Evolutionary conservation across 2,329 filamentous ascomycete genomes (phyloP).

Genomic region (Ophiostoma sp.): DNA sequence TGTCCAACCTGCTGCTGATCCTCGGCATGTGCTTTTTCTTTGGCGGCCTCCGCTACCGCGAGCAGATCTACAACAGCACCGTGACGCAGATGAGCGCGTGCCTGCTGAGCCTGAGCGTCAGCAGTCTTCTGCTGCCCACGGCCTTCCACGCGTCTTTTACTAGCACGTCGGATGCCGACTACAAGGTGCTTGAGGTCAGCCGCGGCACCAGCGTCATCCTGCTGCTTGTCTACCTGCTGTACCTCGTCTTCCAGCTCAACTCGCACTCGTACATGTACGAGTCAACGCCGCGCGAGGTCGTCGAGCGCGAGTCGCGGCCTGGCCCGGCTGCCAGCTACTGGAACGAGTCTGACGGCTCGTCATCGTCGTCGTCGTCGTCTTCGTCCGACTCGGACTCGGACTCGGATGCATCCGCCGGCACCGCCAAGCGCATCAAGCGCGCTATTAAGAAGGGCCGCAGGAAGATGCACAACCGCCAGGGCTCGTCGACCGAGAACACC

Average conservation of each 20-base stretch:
- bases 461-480: slow-evolving; percentile 49
- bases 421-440: slow-evolving; percentile 59
- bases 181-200: slow-evolving; percentile 64
- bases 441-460: slow-evolving; percentile 52
- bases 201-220: slow-evolving; percentile 72
- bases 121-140: slow-evolving; percentile 35
- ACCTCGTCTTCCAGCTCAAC: slow-evolving; percentile 71
- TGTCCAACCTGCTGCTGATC: slow-evolving; percentile 71
- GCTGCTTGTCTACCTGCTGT: slow-evolving; percentile 65
- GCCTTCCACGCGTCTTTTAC: slow-evolving; percentile 65
- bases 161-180: slow-evolving; percentile 51
- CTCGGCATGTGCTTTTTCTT: slow-evolving; percentile 69
- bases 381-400: slow-evolving; percentile 45
- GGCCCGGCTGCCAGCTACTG: slow-evolving; percentile 63
- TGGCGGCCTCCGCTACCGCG: slow-evolving; percentile 62
- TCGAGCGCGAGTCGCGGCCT: slow-evolving; percentile 57
- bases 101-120: slow-evolving; percentile 60
- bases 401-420: slow-evolving; percentile 38
- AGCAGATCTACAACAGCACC: slow-evolving; percentile 68
- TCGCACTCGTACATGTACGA: slow-evolving; percentile 64
- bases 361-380: slow-evolving; percentile 42
- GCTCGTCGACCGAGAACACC: slow-evolving; percentile 37
- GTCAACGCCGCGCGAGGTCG: slow-evolving; percentile 63
- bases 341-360: slow-evolving; percentile 46
- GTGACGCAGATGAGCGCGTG: slow-evolving; percentile 70